Evolutionary conservation across 1,284 basidiomycete genomes (phyloP), one percentile per base, ranked within the genome.

Genomic region (Cutaneotrichosporon daszewskae): DNA sequence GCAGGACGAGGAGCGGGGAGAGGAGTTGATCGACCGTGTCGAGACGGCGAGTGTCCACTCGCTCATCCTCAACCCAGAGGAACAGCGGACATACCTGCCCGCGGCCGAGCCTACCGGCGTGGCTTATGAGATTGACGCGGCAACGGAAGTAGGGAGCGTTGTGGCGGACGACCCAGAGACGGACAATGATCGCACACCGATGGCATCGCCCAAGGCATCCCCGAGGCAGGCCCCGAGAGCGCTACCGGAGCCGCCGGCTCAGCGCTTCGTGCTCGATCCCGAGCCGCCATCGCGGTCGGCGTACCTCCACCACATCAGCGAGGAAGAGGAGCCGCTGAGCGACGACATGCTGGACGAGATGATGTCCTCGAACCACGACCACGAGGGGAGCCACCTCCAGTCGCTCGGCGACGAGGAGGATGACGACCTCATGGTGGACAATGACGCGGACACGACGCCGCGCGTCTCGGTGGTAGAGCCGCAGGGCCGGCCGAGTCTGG

Each of bases 261-360:
- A n/a, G n/a, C n/a, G n/a, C n/a, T n/a, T n/a, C n/a, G 32, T 38
- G 11, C 14, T 22, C n/a, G 18, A 29, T 2, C 41, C 47, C 4
- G n/a, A n/a, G 16, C 22, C 32, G 12, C 46, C 37, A 10, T 32
- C 43, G 6, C 45, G 45, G 11, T 32, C 40, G 18, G 32, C 31
- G 29, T 47, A 38, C 48, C 42, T 47, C 9, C 35, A 42, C 6
- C 47, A 53, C 39, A 49, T 53, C 29, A 43, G 42, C 18, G 51
- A 53, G 32, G 55, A 47, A 29, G 51, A 53, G 47, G 51, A 49
- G 36, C 47, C 47, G 14, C 25, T 51, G 5, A 43, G 42, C 18
- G 51, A 53, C 33, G 47, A 49, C 37, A 45, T 42, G 36, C 37
- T 53, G 12, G 40, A 44, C n/a, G 51, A 53, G 32, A 44, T 53